Conservation (phyloP, 805 yeast genomes). For the Zygotorulaspora sp. region DNA sequence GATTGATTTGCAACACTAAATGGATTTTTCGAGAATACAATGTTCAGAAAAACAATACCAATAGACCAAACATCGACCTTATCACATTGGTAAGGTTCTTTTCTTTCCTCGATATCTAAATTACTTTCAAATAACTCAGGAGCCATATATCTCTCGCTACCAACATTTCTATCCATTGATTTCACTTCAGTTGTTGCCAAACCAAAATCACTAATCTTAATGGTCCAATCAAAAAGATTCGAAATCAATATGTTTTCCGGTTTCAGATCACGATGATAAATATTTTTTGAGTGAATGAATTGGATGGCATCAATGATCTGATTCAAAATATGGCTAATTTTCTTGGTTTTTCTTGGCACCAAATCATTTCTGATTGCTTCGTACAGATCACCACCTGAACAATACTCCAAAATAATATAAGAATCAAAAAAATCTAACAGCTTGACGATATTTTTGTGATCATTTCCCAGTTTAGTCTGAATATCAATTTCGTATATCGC, state of each 20-base stretch:
- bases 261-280: constrained; percentile 79
- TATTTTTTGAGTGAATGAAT: constrained; percentile 64
- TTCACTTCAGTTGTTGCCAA: constrained; percentile 49
- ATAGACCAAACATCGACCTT: constrained; percentile 87
- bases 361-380: constrained; percentile 61
- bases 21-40: constrained; percentile 86
- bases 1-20: constrained; percentile 74
- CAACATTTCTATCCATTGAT: constrained; percentile 77
- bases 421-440: constrained; percentile 61
- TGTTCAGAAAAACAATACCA: constrained; percentile 76
- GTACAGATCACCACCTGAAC: constrained; percentile 82
- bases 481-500: constrained; percentile 67
- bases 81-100: constrained; percentile 66
- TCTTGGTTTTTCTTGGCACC: constrained; percentile 51
- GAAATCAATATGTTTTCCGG: constrained; percentile 70
- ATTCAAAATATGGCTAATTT: constrained; percentile 49
- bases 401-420: constrained; percentile 72
- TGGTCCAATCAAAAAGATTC: constrained; percentile 44
- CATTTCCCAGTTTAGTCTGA: constrained; percentile 54
- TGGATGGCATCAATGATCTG: constrained; percentile 70
- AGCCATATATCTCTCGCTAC: constrained; percentile 91
- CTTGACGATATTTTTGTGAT: constrained; percentile 55
- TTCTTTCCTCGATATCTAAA: constrained; percentile 36
- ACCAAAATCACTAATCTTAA: constrained; percentile 75
- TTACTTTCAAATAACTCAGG: constrained; percentile 75